Evolutionary conservation across 495 filamentous ascomycete genomes (phyloP).

Genomic region (Podospora anserina): DNA sequence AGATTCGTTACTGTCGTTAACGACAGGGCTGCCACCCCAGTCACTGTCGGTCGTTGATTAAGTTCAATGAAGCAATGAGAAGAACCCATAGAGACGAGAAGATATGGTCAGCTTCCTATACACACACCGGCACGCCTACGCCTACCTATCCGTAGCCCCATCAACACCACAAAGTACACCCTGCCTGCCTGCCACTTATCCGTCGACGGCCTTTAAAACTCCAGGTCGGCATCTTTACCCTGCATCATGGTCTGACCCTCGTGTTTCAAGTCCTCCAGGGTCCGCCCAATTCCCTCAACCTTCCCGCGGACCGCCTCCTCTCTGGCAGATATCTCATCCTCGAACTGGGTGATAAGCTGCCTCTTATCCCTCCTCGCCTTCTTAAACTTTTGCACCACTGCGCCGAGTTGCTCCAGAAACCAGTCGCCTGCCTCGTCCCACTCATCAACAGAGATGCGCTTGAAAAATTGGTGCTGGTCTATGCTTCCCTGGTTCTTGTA

Average conservation of each 20-base stretch:
- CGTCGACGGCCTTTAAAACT: conserved; percentile 8
- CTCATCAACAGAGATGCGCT: conserved; percentile 61
- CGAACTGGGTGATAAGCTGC: conserved; percentile 60
- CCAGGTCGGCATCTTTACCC: conserved; percentile 46
- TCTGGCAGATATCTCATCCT: conserved; percentile 58
- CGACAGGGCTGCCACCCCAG: neutral
- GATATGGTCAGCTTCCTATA: neutral
- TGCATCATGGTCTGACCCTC: conserved; percentile 57
- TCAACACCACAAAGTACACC: neutral
- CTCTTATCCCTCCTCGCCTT: conserved; percentile 63
- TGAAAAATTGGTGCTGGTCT: conserved; percentile 61
- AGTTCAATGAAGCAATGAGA: neutral
- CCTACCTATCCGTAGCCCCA: neutral
- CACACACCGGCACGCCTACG: neutral
- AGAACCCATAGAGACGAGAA: neutral
- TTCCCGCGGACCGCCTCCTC: conserved; percentile 53
- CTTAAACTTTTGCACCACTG: conserved; percentile 61
- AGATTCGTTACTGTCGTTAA: neutral
- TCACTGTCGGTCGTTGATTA: neutral
- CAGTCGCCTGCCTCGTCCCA: conserved; percentile 84
- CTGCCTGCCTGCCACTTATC: neutral
- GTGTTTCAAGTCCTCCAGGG: conserved; percentile 52
- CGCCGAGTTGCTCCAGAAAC: conserved; percentile 66
- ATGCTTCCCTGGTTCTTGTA: conserved; percentile 37
- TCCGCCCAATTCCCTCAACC: conserved; percentile 51